Evolutionary conservation across 345 rosid species (phyloP), one percentile per base, ranked within the genome.

Genomic region (Euphorbia lathyris): DNA sequence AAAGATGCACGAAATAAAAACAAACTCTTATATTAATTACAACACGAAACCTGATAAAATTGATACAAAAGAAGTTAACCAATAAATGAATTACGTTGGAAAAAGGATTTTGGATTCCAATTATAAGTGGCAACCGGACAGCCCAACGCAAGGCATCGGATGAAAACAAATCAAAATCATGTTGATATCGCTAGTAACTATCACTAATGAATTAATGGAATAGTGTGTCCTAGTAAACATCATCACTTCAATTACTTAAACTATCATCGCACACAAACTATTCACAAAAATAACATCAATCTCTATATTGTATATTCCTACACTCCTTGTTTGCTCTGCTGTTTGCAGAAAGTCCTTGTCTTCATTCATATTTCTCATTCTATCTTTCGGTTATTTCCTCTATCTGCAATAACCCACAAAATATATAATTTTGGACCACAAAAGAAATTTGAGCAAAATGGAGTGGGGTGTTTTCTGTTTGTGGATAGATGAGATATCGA

Each of bases 361-460:
- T 16, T 36, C 51, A 25, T 23, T 32, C 23, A 11, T 45, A 11
- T 42, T 26, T 36, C 17, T 27, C 7, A 65, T 19, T 67, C 25
- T 42, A 59, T 26, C 29, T 47, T 13, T 42, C 7, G 40, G 20
- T 43, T 20, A 25, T 63, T 23, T 25, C 17, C 17, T 34, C 22
- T 7, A 63, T 63, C 68, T 62, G 67, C 67, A 71, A 69, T 22
- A 30, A 1, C 48, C 48, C 17, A 63, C 5, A 20, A 67, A 13
- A 32, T 7, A 17, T 30, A 14, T 4, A 30, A 30, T 19, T 16
- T 3, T 16, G 5, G 19, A 34, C 26, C 20, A 61, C 26, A 34
- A 26, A 17, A 60, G 23, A 3, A n/a, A 29, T 13, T 13, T 13
- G 1, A 55, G 58, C 26, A 55, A 55, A 20, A 55, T 20, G 27